phyloP scores from a whole-genome alignment of 1,284 basidiomycete species.

The Chalciporus sp. region DNA sequence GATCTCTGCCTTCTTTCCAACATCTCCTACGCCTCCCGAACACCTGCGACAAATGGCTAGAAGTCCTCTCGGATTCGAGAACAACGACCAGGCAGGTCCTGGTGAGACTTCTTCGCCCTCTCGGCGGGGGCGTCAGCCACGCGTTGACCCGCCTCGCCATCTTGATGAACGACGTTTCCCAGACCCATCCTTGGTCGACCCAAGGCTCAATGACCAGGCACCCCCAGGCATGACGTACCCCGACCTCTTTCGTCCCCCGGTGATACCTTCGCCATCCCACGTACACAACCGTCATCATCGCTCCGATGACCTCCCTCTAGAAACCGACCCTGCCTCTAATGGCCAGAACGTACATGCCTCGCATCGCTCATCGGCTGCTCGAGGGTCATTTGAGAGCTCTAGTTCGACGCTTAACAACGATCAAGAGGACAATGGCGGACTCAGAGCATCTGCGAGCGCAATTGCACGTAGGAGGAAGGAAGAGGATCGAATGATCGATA shows the following conservation, averaged over 20 bases:
- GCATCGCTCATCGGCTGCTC: constrained; percentile 14
- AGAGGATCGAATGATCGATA: constrained; percentile 21
- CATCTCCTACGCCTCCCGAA: not conserved
- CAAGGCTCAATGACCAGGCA: not conserved
- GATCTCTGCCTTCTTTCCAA: constrained; percentile 14
- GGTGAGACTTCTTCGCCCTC: constrained; percentile 4
- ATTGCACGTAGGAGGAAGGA: constrained; percentile 14
- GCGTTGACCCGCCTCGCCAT: not conserved
- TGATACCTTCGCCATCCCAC: constrained; percentile 6
- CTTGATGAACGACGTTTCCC: not conserved
- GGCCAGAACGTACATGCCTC: constrained; percentile 1
- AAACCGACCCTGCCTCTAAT: constrained; percentile 16
- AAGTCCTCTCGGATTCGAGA: constrained; percentile 12
- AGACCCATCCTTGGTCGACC: not conserved
- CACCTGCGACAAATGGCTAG: constrained; percentile 15
- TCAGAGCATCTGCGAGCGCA: constrained; percentile 20
- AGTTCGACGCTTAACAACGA: constrained; percentile 36
- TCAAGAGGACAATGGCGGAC: constrained; percentile 19
- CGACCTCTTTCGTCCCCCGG: constrained; percentile 11
- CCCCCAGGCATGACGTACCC: constrained; percentile 11
- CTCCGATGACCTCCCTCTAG: constrained; percentile 6
- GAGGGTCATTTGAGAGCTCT: constrained; percentile 28
- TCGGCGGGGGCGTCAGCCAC: not conserved
- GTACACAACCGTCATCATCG: constrained; percentile 2
- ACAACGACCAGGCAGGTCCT: constrained; percentile 26